Base-by-base conservation (phyloP, 23 red algal species). In the Gracilariopsis chorda region DNA sequence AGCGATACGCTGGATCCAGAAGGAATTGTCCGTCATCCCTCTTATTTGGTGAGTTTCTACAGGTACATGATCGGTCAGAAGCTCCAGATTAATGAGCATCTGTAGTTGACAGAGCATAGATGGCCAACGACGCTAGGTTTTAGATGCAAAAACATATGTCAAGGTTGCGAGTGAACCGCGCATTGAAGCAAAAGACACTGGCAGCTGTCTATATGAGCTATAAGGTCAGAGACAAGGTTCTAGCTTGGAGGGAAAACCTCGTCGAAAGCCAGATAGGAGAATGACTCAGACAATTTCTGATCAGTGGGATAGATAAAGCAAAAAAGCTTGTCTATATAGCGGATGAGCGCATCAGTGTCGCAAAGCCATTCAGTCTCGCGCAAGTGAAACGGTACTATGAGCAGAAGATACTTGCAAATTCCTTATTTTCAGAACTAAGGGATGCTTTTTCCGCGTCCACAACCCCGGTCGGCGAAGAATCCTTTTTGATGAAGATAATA, bases 211-310 rank as follows among this genome's bases (percentile, higher is more conserved):
- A 90, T 42, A 45, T 6, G 3, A 2, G 12, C 7, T 78, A 63
- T 43, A 2, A 61, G n/a, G 36, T n/a, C 27, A 55, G 72, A 9
- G 85, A 90, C 36, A 10, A 57, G 24, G 85, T 90, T 1, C 85
- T 90, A 1, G 85, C 78, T 2, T 90, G 85, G 85, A 77, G 85
- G 51, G 85, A 90, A 70, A 90, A 90, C 12, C 20, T 78, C 13
- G 56, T 90, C 3, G 39, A 60, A 12, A 78, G 34, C 69, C 65
- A 48, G 3, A 90, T 78, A 27, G 85, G 70, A 28, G 85, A 90
- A 75, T 90, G 85, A 70, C 36, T 90, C 24, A 70, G 85, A 4
- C 85, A 42, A 1, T 90, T 78, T 41, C n/a, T 39, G 2, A 24
- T 90, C 19, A 2, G 2, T 29, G 70, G 11, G 21, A 4, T 61